These are phyloP conservation scores for Phytophthora citrophthora DNA, from an alignment of 352 stramenopile species.

Conservation along the genomic window DNA sequence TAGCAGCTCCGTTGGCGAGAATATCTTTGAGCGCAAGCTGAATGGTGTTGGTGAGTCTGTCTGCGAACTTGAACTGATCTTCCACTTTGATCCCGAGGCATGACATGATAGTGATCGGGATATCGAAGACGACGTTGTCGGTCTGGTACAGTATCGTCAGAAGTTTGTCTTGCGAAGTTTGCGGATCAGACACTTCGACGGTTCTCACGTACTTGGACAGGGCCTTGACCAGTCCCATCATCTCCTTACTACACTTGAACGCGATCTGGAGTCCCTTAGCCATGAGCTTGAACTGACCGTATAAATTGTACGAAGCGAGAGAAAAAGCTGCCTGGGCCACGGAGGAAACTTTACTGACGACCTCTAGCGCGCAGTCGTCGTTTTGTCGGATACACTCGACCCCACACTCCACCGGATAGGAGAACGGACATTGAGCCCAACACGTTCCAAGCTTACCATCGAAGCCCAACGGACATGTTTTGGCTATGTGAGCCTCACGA, in stretches of 20 bases:
- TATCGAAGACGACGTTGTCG: slow-evolving; percentile 52
- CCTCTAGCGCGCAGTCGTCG: slow-evolving; percentile 42
- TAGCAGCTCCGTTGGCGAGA: slow-evolving; percentile 34
- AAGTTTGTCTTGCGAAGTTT: slow-evolving; percentile 44
- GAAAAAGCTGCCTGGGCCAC: slow-evolving; percentile 37
- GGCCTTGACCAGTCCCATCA: slow-evolving; percentile 44
- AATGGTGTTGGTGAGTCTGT: slow-evolving; percentile 43
- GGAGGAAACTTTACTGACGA: slow-evolving; percentile 39
- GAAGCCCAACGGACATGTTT: slow-evolving; percentile 39
- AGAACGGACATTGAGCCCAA: slow-evolving; percentile 46
- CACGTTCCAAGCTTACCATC: slow-evolving; percentile 40
- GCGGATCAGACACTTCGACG: slow-evolving; percentile 36
- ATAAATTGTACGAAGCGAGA: slow-evolving; percentile 30
- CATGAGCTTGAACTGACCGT: slow-evolving; percentile 40
- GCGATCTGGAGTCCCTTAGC: slow-evolving; percentile 34
- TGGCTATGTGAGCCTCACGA: slow-evolving; percentile 40
- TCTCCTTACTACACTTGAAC: slow-evolving; percentile 45
- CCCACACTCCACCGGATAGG: slow-evolving; percentile 47
- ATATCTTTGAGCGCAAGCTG: slow-evolving; percentile 47
- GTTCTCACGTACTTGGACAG: slow-evolving; percentile 43
- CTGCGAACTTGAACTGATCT: slow-evolving; percentile 35
- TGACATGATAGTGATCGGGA: slow-evolving; percentile 48
- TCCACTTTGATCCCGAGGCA: slow-evolving; percentile 44
- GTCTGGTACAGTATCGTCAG: slow-evolving; percentile 49
- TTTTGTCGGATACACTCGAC: slow-evolving; percentile 56